Conservation (phyloP, 176 grass and related monocot genomes). For the Eremochloa ophiuroides region DNA sequence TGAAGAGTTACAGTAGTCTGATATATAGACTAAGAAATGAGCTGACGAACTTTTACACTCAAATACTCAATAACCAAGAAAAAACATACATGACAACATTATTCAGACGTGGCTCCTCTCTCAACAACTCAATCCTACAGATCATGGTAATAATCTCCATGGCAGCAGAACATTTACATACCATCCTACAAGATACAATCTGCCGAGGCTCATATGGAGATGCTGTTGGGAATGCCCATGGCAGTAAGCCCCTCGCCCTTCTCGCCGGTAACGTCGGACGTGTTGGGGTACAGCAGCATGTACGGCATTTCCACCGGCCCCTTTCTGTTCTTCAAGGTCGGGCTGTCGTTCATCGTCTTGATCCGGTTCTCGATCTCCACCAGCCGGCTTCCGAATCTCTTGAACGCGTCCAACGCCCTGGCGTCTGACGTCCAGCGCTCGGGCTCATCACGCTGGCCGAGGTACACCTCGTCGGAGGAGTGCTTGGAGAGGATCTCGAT, state of each 20-base stretch:
- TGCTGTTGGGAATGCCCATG: slow-evolving; percentile 78
- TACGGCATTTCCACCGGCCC: slow-evolving; percentile 67
- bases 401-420: slow-evolving; percentile 52
- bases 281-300: slow-evolving; percentile 69
- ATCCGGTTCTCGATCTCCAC: slow-evolving; percentile 55
- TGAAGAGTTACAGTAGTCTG: not conserved
- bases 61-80: not conserved
- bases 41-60: not conserved
- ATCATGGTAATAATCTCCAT: not conserved
- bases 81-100: not conserved
- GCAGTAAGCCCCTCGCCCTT: slow-evolving; percentile 43
- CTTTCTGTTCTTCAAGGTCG: slow-evolving; percentile 50
- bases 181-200: no score
- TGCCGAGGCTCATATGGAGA: slow-evolving; percentile 50
- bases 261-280: slow-evolving; percentile 38
- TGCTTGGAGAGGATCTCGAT: slow-evolving; percentile 78
- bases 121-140: not conserved
- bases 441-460: slow-evolving; percentile 65
- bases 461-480: slow-evolving; percentile 76
- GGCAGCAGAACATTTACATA: not conserved
- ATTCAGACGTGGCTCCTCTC: not conserved
- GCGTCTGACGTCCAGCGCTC: slow-evolving; percentile 64
- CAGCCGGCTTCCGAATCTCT: slow-evolving; percentile 40
- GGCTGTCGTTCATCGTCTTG: slow-evolving; percentile 29
- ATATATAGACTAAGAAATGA: no score